Base-by-base conservation (phyloP, 2,329 filamentous ascomycete species). In the Neurospora sp. region DNA sequence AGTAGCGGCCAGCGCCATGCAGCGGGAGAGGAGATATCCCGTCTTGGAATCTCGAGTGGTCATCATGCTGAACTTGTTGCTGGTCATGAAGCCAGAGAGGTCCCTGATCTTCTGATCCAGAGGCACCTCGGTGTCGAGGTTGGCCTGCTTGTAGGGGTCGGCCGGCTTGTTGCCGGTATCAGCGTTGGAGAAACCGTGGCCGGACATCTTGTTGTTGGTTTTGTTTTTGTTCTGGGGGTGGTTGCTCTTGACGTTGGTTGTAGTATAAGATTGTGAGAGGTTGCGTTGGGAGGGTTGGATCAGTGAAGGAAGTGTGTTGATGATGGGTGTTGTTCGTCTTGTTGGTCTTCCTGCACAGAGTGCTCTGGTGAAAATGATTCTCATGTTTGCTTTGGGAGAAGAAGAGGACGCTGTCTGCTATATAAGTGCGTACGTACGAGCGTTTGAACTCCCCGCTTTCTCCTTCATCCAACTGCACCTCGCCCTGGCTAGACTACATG, bases 41-140 rank as follows among this genome's bases (percentile, higher is more conserved):
- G 84, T 87, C 41, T 85, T 83, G 2, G 86, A 83, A 67, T 90
- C 88, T 67, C 89, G 85, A 28, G 93, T 96, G 8, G 93, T 96
- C 88, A 97, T 89, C 90, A 97, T 92, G 80, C 91, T 92, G 78
- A 93, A 96, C 81, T 96, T 97, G 83, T 85, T 87, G 72, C 85
- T 84, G 43, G 87, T 84, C 77, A 92, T 86, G 80, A 97, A 97
- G 15, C 83, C 82, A 75, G 85, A 83, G 46, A 97, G 85, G 71
- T 91, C 92, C 71, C 91, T 86, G 72, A 96, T 84, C 83, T 96
- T 97, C 73, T 92, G 86, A 75, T 91, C 86, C 40, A 93, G 80
- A 3, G 88, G 83, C 17, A 85, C 82, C 0, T 87, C 82, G 66
- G 89, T 85, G 65, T 93, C 86, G 70, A 88, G 83, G 81, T 92